phyloP scores from a whole-genome alignment of 805 yeast species.

The Pichia gijzeniarum region DNA sequence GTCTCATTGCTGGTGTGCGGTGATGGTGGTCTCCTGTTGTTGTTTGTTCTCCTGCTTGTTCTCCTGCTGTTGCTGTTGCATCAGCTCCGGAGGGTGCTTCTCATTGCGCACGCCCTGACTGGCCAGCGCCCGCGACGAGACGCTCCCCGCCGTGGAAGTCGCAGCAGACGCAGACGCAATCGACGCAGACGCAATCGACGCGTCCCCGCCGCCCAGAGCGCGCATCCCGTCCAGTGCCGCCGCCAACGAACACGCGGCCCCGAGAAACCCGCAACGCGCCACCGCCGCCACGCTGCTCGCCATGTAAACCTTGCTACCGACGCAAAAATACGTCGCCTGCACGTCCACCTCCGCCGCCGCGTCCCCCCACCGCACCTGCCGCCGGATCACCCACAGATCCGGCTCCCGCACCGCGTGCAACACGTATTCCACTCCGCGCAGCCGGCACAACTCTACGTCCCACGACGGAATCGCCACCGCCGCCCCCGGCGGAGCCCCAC shows the following conservation, averaged over 20 bases:
- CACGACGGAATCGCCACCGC: conserved; percentile 33
- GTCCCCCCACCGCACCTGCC: conserved; percentile 65
- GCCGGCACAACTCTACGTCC: conserved; percentile 53
- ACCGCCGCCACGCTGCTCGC: conserved; percentile 31
- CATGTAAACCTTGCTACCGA: conserved; percentile 90
- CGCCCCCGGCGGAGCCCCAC: background rate
- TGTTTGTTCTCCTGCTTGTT: too few species aligned
- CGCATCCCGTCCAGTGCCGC: too few species aligned
- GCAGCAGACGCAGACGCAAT: too few species aligned
- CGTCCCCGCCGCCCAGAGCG: too few species aligned
- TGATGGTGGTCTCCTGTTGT: too few species aligned
- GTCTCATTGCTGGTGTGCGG: conserved; percentile 28
- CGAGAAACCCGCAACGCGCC: background rate
- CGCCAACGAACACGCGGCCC: too few species aligned
- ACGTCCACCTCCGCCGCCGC: conserved; percentile 45
- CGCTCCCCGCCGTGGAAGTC: too few species aligned
- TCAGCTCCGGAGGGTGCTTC: too few species aligned
- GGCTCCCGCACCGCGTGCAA: conserved; percentile 76
- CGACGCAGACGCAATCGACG: too few species aligned
- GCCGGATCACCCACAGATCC: conserved; percentile 85
- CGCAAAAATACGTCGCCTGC: conserved; percentile 74
- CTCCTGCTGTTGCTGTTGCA: too few species aligned
- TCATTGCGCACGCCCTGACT: too few species aligned
- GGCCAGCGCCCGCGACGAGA: too few species aligned
- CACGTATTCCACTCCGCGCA: conserved; percentile 84